Base-by-base conservation (phyloP, 2,329 filamentous ascomycete genomes). In the Trichophyton simii region DNA sequence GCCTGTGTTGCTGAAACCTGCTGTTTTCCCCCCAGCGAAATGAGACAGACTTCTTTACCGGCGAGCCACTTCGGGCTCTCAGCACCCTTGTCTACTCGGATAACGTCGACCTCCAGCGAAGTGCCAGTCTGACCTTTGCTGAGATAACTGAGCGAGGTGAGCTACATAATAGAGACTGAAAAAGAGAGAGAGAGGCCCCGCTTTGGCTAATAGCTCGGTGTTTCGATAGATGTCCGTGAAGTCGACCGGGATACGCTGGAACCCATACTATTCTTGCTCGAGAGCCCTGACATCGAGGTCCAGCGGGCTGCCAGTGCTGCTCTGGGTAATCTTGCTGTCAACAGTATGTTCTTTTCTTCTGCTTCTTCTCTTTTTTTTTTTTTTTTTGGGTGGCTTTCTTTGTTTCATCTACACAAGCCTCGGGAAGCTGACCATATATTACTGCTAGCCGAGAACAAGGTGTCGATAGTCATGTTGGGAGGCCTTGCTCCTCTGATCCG, bases 21-120 rank as follows among this genome's bases (percentile, higher is more conserved):
- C 13, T 34, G 9, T 59, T 59, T 63, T 60, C 9, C 64, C 34
- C 42, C 63, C 73, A 96, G 94, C 87, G 94, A 72, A 88, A 87
- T 72, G 94, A 99, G 75, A 97, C 91, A 69, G 92, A 99, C 76
- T 99, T 99, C 83, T 99, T 99, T 77, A 87, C 89, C 42, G 94
- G 94, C 76, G 91, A 96, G 72, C 94, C 94, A 54, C 84, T 99
- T 62, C 88, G 88, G 76, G 92, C 94, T 54, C 79, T 99, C 62
- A 96, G 90, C 76, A 99, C 92, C 11, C 83, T 99, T 28, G 94
- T 99, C 62, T 99, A 96, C 75, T 99, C 94, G 62, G 91, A 97
- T 76, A 99, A 99, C 78, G 91, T 99, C 73, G 94, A 99, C 74
- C 82, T 99, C 60, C 94, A 99, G 78, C 84, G 94, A 67, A 97